These are phyloP conservation scores for Aureobasidium subglaciale DNA, from an alignment of 2,329 filamentous ascomycete species.

Conservation along the genomic window DNA sequence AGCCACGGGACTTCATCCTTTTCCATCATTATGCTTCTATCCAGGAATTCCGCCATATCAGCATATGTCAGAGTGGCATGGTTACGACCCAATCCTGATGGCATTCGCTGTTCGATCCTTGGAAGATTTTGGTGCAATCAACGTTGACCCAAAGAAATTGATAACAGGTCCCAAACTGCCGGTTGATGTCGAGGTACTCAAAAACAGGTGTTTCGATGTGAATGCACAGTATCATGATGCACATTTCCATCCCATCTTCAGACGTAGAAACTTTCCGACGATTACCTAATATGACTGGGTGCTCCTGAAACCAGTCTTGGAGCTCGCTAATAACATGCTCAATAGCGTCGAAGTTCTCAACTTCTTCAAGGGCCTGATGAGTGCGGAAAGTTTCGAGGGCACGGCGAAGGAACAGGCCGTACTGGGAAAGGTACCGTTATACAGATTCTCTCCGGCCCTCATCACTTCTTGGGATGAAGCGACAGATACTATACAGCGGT, in stretches of 20 bases:
- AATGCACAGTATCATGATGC: neutral
- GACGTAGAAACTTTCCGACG: neutral
- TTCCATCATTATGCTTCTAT: neutral
- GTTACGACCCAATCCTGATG: neutral
- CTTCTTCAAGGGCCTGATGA: neutral
- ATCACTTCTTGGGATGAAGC: neutral
- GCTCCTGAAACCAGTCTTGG: neutral
- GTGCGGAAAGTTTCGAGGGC: neutral
- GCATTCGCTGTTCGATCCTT: neutral
- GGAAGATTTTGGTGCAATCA: neutral
- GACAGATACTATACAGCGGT: neutral
- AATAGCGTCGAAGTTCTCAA: neutral
- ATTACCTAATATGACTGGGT: neutral
- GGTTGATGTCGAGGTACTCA: neutral
- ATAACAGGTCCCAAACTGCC: neutral
- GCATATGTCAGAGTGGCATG: neutral
- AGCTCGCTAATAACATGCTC: neutral
- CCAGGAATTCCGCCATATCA: neutral
- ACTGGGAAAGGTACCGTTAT: neutral
- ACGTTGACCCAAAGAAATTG: neutral
- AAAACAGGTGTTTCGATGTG: neutral
- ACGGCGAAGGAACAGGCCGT: neutral
- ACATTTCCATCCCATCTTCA: neutral
- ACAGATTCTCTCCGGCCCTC: neutral
- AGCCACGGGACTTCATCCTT: neutral